Evolutionary conservation across 306 rosid genomes (phyloP).

Genomic region (Rubus idaeus): DNA sequence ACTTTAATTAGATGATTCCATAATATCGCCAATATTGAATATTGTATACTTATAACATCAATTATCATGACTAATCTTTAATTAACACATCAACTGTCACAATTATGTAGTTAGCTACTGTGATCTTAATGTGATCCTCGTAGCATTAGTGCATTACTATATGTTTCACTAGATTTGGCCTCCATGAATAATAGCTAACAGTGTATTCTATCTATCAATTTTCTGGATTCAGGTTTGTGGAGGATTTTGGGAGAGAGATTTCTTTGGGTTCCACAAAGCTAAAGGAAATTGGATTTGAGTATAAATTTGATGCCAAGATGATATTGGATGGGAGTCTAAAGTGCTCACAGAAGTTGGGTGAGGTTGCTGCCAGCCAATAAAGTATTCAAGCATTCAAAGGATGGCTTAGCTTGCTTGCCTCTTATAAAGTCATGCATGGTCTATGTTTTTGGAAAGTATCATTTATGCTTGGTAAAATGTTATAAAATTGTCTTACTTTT

Average conservation of each 20-base stretch:
- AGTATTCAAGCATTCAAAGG: neutral
- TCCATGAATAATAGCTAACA: neutral
- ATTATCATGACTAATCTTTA: neutral
- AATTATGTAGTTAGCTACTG: neutral
- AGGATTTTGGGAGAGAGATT: constrained; percentile 22
- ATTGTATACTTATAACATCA: neutral
- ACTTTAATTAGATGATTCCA: too few species aligned
- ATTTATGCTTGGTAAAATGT: neutral
- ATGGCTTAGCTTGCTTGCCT: neutral
- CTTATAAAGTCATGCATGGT: neutral
- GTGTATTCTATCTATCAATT: neutral
- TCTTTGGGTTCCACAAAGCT: constrained; percentile 23
- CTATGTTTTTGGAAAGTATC: neutral
- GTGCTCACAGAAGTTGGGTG: constrained; percentile 1
- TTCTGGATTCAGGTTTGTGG: constrained; percentile 20
- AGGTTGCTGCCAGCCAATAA: neutral
- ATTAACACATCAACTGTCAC: neutral
- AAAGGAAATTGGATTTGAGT: constrained; percentile 21
- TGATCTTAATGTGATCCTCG: neutral
- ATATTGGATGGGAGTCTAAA: constrained; percentile 23
- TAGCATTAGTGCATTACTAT: too few species aligned
- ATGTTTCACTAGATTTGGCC: neutral
- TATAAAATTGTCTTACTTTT: neutral
- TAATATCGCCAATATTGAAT: too few species aligned
- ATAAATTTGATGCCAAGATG: constrained; percentile 27